Evolutionary conservation across 208 protist genomes (phyloP).

Genomic region (Wallacemonas rigidus): DNA sequence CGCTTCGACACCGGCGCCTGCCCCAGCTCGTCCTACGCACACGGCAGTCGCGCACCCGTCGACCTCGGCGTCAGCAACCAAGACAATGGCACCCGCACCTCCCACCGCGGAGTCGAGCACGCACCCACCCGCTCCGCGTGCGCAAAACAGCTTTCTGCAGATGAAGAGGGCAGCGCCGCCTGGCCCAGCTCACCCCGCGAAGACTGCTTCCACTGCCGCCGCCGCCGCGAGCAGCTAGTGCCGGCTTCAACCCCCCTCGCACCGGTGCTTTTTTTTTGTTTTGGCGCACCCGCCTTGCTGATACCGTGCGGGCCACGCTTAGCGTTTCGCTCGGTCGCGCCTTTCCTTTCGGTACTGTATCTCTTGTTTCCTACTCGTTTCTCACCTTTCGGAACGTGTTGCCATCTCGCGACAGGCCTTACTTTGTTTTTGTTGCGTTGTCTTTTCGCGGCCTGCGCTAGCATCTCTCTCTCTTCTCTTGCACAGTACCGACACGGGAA

Average conservation of each 20-base stretch:
- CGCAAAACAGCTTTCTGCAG: background rate
- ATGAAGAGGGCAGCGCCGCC: conserved; percentile 5
- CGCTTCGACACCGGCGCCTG: too few species aligned
- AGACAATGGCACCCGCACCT: background rate
- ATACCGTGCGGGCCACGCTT: too few species aligned
- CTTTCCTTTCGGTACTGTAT: background rate
- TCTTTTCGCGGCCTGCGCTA: too few species aligned
- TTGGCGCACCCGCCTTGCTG: background rate
- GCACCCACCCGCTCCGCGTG: background rate
- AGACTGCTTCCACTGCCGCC: background rate
- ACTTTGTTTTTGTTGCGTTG: too few species aligned
- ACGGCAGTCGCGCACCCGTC: background rate
- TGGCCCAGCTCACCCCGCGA: background rate
- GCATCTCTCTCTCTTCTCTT: too few species aligned
- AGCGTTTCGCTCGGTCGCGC: background rate
- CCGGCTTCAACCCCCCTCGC: background rate
- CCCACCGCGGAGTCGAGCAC: background rate
- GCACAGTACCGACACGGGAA: too few species aligned
- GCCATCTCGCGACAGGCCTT: too few species aligned
- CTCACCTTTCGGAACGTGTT: too few species aligned
- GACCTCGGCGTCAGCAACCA: background rate
- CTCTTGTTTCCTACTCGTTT: too few species aligned
- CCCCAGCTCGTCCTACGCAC: background rate
- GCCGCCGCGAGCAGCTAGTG: background rate
- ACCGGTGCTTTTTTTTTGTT: conserved; percentile 23